These are phyloP conservation scores for Primulina tabacum DNA, from an alignment of 257 asterid species.

Conservation along the genomic window DNA sequence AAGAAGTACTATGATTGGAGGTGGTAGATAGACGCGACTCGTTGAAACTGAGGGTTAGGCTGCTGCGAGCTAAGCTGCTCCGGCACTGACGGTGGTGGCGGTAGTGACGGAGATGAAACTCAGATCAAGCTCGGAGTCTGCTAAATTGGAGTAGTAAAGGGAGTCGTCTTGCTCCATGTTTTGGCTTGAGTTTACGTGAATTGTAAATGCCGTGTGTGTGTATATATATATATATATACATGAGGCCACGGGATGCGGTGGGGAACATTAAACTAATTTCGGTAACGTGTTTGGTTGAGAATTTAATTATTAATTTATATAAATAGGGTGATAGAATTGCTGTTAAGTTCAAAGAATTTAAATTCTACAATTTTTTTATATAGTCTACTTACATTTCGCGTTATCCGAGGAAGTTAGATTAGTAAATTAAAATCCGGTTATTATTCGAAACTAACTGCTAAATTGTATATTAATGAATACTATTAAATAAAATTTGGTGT, in stretches of 20 bases:
- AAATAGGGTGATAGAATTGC: not conserved
- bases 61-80: conserved; percentile 52
- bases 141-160: conserved; percentile 24
- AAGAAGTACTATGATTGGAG: conserved; percentile 23
- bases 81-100: conserved; percentile 64
- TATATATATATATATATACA: not conserved
- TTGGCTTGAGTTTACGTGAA: not conserved
- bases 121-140: conserved; percentile 74
- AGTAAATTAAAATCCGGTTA: too few species aligned
- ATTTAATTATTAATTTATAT: conserved; percentile 11
- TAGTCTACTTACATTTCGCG: too few species aligned
- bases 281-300: conserved; percentile 55
- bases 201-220: not conserved
- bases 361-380: too few species aligned
- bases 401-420: too few species aligned
- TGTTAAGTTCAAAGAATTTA: too few species aligned
- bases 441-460: too few species aligned
- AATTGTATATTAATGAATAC: too few species aligned
- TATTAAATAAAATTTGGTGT: too few species aligned
- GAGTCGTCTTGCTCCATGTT: conserved; percentile 54
- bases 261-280: conserved; percentile 39
- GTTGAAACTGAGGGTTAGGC: conserved; percentile 59
- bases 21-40: conserved; percentile 62
- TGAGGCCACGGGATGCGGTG: not conserved
- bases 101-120: conserved; percentile 64